These are phyloP conservation scores for Euphorbia lathyris DNA, from an alignment of 345 rosid species.

Conservation along the genomic window DNA sequence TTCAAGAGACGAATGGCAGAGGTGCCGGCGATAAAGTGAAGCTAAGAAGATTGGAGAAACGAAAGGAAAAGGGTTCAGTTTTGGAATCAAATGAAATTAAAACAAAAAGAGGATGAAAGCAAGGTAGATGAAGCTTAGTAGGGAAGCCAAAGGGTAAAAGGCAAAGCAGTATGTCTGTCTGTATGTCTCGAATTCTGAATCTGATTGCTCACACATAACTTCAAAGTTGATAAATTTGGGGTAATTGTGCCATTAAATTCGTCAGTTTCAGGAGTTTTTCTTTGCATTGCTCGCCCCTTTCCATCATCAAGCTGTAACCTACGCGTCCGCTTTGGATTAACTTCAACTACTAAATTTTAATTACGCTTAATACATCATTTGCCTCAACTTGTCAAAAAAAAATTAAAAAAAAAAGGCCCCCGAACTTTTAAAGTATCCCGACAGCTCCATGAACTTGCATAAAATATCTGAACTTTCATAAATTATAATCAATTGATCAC, in stretches of 20 bases:
- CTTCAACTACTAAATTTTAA: too few relatives aligned
- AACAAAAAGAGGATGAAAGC: background rate
- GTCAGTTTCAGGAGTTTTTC: background rate
- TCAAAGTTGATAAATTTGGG: background rate
- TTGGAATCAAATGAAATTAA: conserved; percentile 1
- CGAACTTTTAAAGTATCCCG: too few relatives aligned
- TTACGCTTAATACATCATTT: too few relatives aligned
- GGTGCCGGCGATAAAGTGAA: background rate
- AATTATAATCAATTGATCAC: too few relatives aligned
- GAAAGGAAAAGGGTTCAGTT: background rate
- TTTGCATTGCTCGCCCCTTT: conserved; percentile 5
- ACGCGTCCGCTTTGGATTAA: conserved; percentile 15
- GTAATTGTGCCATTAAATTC: background rate
- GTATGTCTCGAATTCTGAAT: too few relatives aligned
- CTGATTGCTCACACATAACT: background rate
- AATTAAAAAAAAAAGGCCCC: too few relatives aligned
- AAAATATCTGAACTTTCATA: too few relatives aligned
- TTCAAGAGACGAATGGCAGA: background rate
- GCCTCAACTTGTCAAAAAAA: too few relatives aligned
- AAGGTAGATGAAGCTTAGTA: background rate
- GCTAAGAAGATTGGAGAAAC: conserved; percentile 21
- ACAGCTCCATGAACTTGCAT: too few relatives aligned
- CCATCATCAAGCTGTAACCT: background rate
- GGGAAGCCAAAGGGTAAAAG: background rate
- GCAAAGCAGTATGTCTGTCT: background rate